Evolutionary conservation across 2,329 filamentous ascomycete genomes (phyloP).

Genomic region (Sporothrix brunneoviolacea): DNA sequence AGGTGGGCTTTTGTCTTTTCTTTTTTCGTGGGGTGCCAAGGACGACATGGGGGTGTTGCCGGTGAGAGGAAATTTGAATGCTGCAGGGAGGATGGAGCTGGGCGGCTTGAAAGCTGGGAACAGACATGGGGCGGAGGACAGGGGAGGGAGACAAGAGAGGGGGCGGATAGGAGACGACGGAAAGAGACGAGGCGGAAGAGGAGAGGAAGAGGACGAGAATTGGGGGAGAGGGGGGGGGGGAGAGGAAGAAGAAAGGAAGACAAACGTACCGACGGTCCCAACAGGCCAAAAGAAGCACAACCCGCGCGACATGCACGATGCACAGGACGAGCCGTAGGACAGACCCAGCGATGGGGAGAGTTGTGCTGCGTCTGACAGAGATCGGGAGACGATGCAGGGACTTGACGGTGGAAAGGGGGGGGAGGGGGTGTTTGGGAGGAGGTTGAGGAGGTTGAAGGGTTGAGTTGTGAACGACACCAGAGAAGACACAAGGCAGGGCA

Average conservation of each 20-base stretch:
- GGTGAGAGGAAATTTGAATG: neutral
- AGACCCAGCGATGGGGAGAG: neutral
- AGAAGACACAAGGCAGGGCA: too few species aligned
- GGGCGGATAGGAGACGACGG: neutral
- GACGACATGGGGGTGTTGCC: neutral
- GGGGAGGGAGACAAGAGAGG: neutral
- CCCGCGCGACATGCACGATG: neutral
- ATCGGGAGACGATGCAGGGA: neutral
- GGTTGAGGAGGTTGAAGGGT: too few species aligned
- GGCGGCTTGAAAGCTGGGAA: too few species aligned
- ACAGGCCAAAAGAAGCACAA: neutral
- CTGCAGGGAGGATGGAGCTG: too few species aligned
- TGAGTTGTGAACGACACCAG: too few species aligned
- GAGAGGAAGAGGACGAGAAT: neutral
- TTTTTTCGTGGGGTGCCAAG: neutral
- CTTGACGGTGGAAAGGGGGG: too few species aligned
- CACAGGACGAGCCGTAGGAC: neutral
- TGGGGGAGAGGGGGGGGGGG: neutral
- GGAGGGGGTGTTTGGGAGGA: too few species aligned
- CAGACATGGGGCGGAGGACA: too few species aligned
- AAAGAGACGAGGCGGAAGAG: neutral
- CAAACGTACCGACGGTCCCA: neutral
- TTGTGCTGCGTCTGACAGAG: neutral
- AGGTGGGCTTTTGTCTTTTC: too few species aligned
- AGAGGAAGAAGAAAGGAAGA: neutral